Conservation (phyloP, 1,284 basidiomycete species). For the Malassezia dermatis region DNA sequence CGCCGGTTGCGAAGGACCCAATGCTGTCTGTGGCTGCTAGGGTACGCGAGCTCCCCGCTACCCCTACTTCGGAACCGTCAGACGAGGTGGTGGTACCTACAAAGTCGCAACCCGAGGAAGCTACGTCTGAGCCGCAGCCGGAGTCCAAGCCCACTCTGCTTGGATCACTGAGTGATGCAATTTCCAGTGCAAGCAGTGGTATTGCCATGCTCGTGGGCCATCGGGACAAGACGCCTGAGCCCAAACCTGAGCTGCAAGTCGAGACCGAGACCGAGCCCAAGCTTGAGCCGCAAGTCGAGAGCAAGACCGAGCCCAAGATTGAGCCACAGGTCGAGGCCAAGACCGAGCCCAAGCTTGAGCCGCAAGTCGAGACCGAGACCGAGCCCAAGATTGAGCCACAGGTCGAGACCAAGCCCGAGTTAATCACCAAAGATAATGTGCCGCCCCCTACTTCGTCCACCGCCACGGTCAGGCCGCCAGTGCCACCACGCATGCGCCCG, state of each 20-base stretch:
- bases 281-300: no score
- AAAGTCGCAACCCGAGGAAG: background rate
- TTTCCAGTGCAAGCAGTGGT: background rate
- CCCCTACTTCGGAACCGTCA: background rate
- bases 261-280: background rate
- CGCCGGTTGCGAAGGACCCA: background rate
- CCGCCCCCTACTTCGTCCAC: background rate
- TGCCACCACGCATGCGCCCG: slow-evolving; percentile 1
- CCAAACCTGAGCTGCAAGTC: background rate
- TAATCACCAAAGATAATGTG: background rate
- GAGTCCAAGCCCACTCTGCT: background rate
- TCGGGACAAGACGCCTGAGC: background rate
- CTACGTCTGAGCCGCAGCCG: background rate
- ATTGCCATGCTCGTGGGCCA: background rate
- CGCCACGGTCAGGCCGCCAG: background rate
- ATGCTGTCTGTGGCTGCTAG: background rate
- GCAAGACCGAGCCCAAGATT: no score
- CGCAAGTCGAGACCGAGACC: background rate
- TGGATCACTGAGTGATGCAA: background rate
- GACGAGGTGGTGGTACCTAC: background rate
- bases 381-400: no score
- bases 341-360: background rate
- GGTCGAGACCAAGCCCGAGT: background rate
- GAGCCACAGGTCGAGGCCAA: background rate
- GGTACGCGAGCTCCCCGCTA: background rate